Conservation (phyloP, 164 flowering plant species). For the Berberis vulgaris region DNA sequence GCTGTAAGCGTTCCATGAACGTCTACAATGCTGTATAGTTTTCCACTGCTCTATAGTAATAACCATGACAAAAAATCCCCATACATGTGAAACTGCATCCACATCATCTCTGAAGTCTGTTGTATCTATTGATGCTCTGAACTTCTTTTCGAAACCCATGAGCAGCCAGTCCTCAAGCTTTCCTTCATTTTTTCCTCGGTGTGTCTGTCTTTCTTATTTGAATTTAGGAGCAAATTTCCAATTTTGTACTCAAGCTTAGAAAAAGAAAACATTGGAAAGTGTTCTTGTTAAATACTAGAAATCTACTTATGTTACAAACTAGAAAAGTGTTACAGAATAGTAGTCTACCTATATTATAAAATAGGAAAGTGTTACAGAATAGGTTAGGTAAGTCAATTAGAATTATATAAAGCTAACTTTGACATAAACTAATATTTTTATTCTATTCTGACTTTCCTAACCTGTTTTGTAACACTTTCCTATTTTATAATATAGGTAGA, state of each 20-base stretch:
- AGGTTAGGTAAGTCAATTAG: no score
- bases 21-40: conserved; percentile 15
- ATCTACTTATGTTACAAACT: no score
- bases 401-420: no score
- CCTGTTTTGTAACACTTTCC: no score
- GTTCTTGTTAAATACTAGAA: neutral
- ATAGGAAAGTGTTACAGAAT: no score
- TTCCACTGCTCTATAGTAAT: no score
- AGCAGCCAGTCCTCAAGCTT: conserved; percentile 5
- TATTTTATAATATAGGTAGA: no score
- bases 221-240: conserved; percentile 13
- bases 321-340: no score
- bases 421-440: no score
- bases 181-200: conserved; percentile 5
- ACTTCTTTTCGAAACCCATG: conserved; percentile 19
- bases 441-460: no score
- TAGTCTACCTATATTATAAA: no score
- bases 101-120: conserved; percentile 14
- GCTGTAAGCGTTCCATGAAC: conserved; percentile 25
- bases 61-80: no score
- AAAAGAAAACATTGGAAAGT: conserved; percentile 20
- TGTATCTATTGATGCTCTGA: conserved; percentile 18
- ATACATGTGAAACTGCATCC: conserved; percentile 8
- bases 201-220: conserved; percentile 19
- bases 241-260: conserved; percentile 4